Evolutionary conservation across 208 protist species (phyloP).

Genomic region (Wallacemonas sp.): DNA sequence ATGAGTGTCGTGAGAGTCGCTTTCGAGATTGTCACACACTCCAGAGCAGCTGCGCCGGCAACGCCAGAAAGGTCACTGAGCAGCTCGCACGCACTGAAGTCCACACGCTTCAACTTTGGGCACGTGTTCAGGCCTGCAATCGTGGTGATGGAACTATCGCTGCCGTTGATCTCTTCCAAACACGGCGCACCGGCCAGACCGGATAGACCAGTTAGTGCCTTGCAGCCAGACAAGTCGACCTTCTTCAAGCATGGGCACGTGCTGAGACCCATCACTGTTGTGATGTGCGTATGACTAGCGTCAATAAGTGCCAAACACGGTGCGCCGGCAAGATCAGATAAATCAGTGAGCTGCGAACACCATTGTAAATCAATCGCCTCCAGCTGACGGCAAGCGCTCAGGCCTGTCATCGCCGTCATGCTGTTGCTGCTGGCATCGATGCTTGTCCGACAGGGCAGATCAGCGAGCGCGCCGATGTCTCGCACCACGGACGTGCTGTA

Average conservation of each 20-base stretch:
- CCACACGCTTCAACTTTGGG: neutral
- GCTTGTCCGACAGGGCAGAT: neutral
- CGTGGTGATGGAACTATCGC: neutral
- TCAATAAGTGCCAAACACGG: neutral
- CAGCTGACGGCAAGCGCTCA: neutral
- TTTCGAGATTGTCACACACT: neutral
- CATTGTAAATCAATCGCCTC: neutral
- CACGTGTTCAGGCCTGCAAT: neutral
- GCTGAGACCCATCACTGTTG: neutral
- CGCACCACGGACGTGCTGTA: neutral
- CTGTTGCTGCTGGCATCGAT: constrained; percentile 5
- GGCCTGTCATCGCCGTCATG: neutral
- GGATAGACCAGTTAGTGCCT: neutral
- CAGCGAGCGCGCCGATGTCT: neutral
- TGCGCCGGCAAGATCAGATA: neutral
- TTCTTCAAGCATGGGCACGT: neutral
- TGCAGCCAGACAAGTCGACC: neutral
- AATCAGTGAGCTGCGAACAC: neutral
- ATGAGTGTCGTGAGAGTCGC: neutral
- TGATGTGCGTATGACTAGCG: neutral
- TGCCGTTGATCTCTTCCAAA: neutral
- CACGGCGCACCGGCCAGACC: neutral
- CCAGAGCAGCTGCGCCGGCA: neutral
- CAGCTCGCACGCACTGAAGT: neutral
- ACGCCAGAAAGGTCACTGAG: neutral